Percentiles rank a stretch among this genome's conserved stretches.
phyloP scores from a whole-genome alignment of 495 filamentous ascomycete species.

The Aspergillus bridgeri region DNA sequence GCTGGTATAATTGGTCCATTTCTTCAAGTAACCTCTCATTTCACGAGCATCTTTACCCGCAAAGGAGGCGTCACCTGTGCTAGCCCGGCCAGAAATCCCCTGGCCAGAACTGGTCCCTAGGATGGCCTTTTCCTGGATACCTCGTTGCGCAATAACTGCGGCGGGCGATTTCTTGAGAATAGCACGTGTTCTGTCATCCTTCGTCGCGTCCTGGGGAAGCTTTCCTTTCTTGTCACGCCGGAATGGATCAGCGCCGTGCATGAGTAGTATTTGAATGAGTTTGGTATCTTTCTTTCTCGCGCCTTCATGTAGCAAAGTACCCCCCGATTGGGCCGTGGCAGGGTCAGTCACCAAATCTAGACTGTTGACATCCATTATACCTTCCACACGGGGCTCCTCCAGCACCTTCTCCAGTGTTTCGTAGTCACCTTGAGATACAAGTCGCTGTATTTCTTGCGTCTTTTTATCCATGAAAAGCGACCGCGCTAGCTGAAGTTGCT shows the following conservation, averaged over 20 bases:
- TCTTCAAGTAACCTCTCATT: slow-evolving; percentile 98
- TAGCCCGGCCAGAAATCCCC: slow-evolving; percentile 48
- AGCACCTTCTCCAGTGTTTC: slow-evolving; percentile 72
- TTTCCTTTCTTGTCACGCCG: slow-evolving; percentile 91
- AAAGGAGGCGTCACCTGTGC: slow-evolving; percentile 57
- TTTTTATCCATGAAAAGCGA: slow-evolving; percentile 87
- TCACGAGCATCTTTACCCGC: slow-evolving; percentile 84
- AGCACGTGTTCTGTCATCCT: slow-evolving; percentile 81
- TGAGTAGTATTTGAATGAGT: slow-evolving; percentile 81
- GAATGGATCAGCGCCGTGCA: slow-evolving; percentile 98
- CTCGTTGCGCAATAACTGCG: slow-evolving; percentile 88
- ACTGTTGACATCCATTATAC: slow-evolving; percentile 83
- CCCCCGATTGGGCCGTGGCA: slow-evolving; percentile 67
- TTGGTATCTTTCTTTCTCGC: slow-evolving; percentile 79
- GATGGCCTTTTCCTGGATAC: slow-evolving; percentile 94
- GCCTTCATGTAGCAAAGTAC: slow-evolving; percentile 90
- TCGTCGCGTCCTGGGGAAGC: slow-evolving; percentile 93
- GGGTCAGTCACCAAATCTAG: slow-evolving; percentile 82
- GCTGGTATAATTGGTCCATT: slow-evolving; percentile 98
- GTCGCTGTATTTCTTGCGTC: slow-evolving; percentile 72
- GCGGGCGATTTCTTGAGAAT: slow-evolving; percentile 94
- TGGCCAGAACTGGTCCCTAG: slow-evolving; percentile 70
- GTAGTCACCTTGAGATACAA: slow-evolving; percentile 71
- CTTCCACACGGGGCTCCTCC: slow-evolving; percentile 79
- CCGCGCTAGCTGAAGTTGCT: slow-evolving; percentile 86